Percentiles rank a stretch among this genome's conserved stretches.
phyloP scores from a whole-genome alignment of 106 monocot species.

The Dioscorea dumetorum region DNA sequence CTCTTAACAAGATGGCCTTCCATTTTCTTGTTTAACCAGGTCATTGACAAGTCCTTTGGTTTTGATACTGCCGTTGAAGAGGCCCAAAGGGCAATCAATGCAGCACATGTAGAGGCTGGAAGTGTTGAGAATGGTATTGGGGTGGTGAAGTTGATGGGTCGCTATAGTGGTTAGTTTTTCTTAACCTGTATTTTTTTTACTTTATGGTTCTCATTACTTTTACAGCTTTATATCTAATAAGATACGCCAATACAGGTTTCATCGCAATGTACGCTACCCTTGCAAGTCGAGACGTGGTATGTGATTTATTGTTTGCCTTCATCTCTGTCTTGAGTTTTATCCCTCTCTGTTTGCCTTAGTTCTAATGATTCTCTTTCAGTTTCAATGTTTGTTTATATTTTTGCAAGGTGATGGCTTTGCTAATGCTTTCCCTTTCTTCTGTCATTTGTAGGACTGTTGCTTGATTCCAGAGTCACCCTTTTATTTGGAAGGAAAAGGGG shows the following conservation, averaged over 20 bases:
- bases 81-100: slow-evolving; percentile 76
- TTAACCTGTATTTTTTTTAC: not conserved
- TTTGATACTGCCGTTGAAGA: slow-evolving; percentile 81
- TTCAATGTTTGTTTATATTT: too few relatives aligned
- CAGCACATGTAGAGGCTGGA: slow-evolving; percentile 67
- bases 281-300: slow-evolving; percentile 49
- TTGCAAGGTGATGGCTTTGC: not conserved
- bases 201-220: not conserved
- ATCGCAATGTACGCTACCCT: slow-evolving; percentile 56
- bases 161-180: slow-evolving; percentile 56
- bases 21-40: slow-evolving; percentile 20
- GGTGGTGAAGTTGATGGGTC: slow-evolving; percentile 70
- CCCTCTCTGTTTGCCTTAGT: not conserved
- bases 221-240: not conserved
- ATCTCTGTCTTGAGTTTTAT: not conserved
- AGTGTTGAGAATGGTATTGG: slow-evolving; percentile 65
- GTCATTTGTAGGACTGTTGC: slow-evolving; percentile 45
- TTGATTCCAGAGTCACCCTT: slow-evolving; percentile 74
- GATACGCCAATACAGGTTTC: slow-evolving; percentile 24
- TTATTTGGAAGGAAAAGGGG: slow-evolving; percentile 69
- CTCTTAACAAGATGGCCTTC: too few relatives aligned
- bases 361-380: not conserved
- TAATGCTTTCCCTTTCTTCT: not conserved
- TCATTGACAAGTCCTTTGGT: slow-evolving; percentile 75
- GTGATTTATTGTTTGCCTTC: not conserved